Evolutionary conservation across 1,284 basidiomycete genomes (phyloP).

Genomic region (Ceratobasidium theobromae): DNA sequence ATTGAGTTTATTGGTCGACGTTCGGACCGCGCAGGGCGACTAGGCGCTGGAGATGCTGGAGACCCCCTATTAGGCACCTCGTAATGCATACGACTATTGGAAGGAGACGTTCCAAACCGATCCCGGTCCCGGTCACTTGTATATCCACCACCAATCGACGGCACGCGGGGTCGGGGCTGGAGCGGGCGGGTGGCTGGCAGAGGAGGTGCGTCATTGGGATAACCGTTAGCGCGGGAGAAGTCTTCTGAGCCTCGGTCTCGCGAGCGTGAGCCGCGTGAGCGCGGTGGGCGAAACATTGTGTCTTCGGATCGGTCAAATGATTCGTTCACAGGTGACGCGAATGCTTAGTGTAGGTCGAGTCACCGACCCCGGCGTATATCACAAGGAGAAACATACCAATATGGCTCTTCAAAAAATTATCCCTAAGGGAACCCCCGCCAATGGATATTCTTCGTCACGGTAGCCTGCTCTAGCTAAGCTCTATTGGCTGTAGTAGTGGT

Average conservation of each 20-base stretch:
- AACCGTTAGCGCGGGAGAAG: constrained; percentile 26
- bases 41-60: constrained; percentile 17
- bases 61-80: neutral
- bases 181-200: constrained; percentile 18
- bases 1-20: constrained; percentile 37
- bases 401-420: too few relatives aligned
- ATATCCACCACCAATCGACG: constrained; percentile 22
- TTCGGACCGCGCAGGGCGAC: constrained; percentile 38
- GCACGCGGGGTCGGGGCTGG: constrained; percentile 28
- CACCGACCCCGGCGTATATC: too few relatives aligned
- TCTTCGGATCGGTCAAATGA: neutral
- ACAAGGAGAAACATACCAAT: too few relatives aligned
- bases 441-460: too few relatives aligned
- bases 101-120: constrained; percentile 16
- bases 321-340: too few relatives aligned
- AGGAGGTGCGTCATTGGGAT: neutral
- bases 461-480: too few relatives aligned
- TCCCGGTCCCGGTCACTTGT: constrained; percentile 18
- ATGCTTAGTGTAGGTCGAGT: too few relatives aligned
- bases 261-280: constrained; percentile 21
- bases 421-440: too few relatives aligned
- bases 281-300: constrained; percentile 19
- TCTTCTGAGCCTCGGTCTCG: constrained; percentile 29
- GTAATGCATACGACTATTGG: constrained; percentile 21
- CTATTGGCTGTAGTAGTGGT: too few relatives aligned